Evolutionary conservation across 2,329 filamentous ascomycete species (phyloP), one percentile per base, ranked within the genome.

Genomic region (Talaromyces verruculosus): DNA sequence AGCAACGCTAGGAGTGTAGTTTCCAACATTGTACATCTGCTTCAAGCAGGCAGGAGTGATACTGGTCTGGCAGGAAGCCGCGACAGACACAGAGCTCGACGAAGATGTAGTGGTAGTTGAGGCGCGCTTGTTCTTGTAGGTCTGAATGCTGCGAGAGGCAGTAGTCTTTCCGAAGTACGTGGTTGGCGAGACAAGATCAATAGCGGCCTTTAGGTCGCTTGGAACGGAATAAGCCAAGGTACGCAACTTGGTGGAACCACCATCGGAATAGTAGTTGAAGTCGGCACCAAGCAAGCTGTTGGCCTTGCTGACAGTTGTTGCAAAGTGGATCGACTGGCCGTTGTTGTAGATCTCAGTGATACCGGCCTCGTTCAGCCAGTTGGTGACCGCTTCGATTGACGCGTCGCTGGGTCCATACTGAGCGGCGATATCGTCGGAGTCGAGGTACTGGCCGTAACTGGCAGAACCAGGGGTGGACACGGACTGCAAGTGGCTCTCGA

Each of bases 161-260:
- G 60, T 68, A 35, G 69, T 78, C 61, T 76, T 78, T 65, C 82
- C 83, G 68, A 85, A 85, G 64, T 80, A 82, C 41, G 80, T 84
- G 0, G 84, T 85, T 0, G 84, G 84, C 28, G 84, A 82, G 53
- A 86, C 80, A 17, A 84, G 73, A 63, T 84, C 79, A 69, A 84
- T 78, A 68, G 80, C 70, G 2, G 69, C 61, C 25, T 71, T 69
- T 61, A 84, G 68, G 15, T 77, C 70, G n/a, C 78, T 73, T 0
- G 78, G 78, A 11, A 81, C 73, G 2, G 78, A 79, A 70, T 81
- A 81, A 65, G 77, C 69, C 13, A 78, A 76, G 5, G 79, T 79
- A 22, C 80, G 78, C 61, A 82, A 74, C 63, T 82, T 81, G n/a
- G 78, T 74, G 33, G 73, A 70, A n/a, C 72, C 75, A 19, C 77